Evolutionary conservation across 306 rosid genomes (phyloP).

Genomic region (Cotoneaster glaucophyllus): DNA sequence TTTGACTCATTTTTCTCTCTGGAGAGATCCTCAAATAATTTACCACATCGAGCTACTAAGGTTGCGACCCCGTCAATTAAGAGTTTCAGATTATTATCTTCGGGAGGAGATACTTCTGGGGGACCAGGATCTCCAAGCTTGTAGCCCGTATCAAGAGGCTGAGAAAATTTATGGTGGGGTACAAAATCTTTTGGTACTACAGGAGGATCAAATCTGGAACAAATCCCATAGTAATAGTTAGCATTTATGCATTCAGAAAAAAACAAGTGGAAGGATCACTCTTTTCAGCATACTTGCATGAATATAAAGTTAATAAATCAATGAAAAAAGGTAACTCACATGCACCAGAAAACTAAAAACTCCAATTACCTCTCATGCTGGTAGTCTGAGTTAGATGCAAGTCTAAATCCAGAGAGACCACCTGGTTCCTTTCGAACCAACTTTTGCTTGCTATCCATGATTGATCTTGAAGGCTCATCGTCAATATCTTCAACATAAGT

Average conservation of each 20-base stretch:
- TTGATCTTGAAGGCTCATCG: constrained; percentile 62
- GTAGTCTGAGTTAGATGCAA: constrained; percentile 69
- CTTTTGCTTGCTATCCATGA: constrained; percentile 44
- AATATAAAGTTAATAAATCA: background rate
- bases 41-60: constrained; percentile 93
- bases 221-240: constrained; percentile 16
- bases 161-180: constrained; percentile 66
- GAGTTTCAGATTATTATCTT: constrained; percentile 67
- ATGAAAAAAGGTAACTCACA: background rate
- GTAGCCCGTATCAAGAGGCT: constrained; percentile 57
- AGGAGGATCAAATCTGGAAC: constrained; percentile 74
- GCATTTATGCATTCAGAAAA: constrained; percentile 4
- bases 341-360: background rate
- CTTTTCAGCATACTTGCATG: background rate
- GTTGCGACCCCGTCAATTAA: constrained; percentile 90
- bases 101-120: constrained; percentile 65
- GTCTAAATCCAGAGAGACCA: constrained; percentile 70
- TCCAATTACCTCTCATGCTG: constrained; percentile 62
- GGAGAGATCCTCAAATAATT: constrained; percentile 87
- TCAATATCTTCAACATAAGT: constrained; percentile 68
- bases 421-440: constrained; percentile 40
- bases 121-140: constrained; percentile 66
- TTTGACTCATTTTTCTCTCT: constrained; percentile 79
- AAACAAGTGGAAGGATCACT: background rate
- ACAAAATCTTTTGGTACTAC: constrained; percentile 70